A percentile compares a stretch with the other conserved stretches of the same genome.
phyloP scores from a whole-genome alignment of 2,329 filamentous ascomycete species.

The Botryotinia globosa region DNA sequence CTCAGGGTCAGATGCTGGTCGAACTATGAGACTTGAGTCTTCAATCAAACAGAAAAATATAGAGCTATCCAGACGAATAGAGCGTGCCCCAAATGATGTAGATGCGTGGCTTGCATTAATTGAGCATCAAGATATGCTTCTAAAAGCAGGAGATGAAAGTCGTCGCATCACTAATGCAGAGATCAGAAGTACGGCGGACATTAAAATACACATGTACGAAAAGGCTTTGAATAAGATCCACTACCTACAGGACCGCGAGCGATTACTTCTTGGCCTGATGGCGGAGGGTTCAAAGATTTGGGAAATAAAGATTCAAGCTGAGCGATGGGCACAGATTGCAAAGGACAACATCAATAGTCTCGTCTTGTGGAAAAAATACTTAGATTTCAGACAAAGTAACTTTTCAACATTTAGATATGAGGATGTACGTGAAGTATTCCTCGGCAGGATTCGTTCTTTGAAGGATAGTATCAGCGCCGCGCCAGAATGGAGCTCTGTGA shows the following conservation, averaged over 20 bases:
- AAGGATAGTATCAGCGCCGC: conserved; percentile 26
- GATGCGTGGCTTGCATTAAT: conserved; percentile 77
- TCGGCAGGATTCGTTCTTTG: conserved; percentile 55
- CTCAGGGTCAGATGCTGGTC: conserved; percentile 41
- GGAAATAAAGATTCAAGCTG: conserved; percentile 58
- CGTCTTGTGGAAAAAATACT: conserved; percentile 67
- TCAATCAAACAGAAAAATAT: conserved; percentile 55
- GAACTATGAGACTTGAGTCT: conserved; percentile 41
- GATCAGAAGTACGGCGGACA: conserved; percentile 66
- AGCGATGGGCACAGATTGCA: conserved; percentile 64
- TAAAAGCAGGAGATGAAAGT: conserved; percentile 50
- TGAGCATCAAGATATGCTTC: conserved; percentile 68
- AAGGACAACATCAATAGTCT: conserved; percentile 55
- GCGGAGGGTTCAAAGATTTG: conserved; percentile 72
- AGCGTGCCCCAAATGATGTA: conserved; percentile 63
- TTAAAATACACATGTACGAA: conserved; percentile 77
- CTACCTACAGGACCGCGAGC: conserved; percentile 49
- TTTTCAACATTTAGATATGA: conserved; percentile 68
- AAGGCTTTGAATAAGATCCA: conserved; percentile 64
- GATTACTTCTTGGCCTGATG: conserved; percentile 67
- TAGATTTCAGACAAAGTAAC: conserved; percentile 70
- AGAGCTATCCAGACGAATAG: conserved; percentile 61
- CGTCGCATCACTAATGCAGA: conserved; percentile 58
- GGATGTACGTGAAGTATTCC: conserved; percentile 56
- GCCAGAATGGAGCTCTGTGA: neutral